A percentile compares a stretch with the other conserved stretches of the same genome.
phyloP scores from a whole-genome alignment of 345 rosid genomes.

The Eucalyptus pauciflora region DNA sequence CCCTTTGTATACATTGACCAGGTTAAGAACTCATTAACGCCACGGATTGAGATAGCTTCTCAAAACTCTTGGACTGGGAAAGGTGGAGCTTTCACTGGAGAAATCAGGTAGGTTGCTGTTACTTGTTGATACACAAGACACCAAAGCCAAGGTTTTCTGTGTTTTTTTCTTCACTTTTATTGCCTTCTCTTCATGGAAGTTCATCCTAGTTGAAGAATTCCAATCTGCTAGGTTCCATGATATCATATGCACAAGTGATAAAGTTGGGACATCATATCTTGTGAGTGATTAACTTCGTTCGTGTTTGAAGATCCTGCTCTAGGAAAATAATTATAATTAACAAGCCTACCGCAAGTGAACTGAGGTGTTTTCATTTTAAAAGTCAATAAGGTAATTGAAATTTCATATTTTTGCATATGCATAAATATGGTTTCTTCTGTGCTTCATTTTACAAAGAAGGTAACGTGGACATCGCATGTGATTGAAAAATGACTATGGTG shows the following conservation, averaged over 20 bases:
- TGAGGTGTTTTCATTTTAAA: neutral
- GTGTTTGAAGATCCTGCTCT: neutral
- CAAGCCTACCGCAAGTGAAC: neutral
- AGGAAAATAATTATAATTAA: neutral
- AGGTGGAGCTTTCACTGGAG: constrained; percentile 99
- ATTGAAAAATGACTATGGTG: neutral
- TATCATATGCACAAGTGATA: neutral
- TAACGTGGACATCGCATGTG: neutral
- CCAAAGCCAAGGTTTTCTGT: neutral
- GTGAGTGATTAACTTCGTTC: neutral
- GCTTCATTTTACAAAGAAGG: neutral
- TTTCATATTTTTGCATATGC: neutral
- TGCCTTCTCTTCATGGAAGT: neutral
- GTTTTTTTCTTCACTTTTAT: neutral
- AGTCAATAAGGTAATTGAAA: neutral
- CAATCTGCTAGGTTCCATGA: neutral
- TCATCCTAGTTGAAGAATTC: neutral
- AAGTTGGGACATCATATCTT: neutral
- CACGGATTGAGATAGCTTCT: constrained; percentile 72
- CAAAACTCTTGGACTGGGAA: constrained; percentile 96
- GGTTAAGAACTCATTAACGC: constrained; percentile 55
- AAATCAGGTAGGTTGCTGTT: constrained; percentile 62
- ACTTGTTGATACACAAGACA: neutral
- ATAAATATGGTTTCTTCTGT: neutral
- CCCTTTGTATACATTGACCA: constrained; percentile 86